These are phyloP conservation scores for Solanum pinnatisectum DNA, from an alignment of 257 asterid species.

Conservation along the genomic window DNA sequence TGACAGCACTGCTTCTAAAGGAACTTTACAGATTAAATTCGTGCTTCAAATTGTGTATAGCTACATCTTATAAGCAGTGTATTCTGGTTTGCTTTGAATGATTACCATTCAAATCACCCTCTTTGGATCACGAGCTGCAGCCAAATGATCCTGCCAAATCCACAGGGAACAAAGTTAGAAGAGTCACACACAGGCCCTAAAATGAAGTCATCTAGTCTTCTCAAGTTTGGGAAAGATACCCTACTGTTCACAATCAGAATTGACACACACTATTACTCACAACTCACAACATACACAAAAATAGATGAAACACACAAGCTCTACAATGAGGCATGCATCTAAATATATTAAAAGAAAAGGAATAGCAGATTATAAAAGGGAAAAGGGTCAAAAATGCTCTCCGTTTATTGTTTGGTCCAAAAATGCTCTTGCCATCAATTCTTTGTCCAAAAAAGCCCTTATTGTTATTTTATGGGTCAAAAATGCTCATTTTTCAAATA, in stretches of 20 bases:
- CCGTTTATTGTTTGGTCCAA: neutral
- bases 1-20: neutral
- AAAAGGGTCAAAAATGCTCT: neutral
- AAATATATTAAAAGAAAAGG: neutral
- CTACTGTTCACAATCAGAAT: neutral
- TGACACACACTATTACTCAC: neutral
- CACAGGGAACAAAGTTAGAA: neutral
- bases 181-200: neutral
- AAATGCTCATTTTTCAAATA: too few relatives aligned
- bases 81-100: neutral
- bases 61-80: neutral
- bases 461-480: neutral
- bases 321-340: neutral
- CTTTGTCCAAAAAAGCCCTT: neutral
- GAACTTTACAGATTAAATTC: neutral
- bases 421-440: too few relatives aligned
- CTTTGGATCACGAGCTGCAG: constrained; percentile 81
- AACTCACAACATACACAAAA: neutral
- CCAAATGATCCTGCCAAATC: constrained; percentile 79
- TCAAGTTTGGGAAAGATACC: neutral
- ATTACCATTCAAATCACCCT: constrained; percentile 35
- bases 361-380: neutral
- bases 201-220: neutral
- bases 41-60: neutral
- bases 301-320: neutral